Evolutionary conservation across 140 eudicot genomes (phyloP), one percentile per base, ranked within the genome.

Genomic region (Flaveria floridana): DNA sequence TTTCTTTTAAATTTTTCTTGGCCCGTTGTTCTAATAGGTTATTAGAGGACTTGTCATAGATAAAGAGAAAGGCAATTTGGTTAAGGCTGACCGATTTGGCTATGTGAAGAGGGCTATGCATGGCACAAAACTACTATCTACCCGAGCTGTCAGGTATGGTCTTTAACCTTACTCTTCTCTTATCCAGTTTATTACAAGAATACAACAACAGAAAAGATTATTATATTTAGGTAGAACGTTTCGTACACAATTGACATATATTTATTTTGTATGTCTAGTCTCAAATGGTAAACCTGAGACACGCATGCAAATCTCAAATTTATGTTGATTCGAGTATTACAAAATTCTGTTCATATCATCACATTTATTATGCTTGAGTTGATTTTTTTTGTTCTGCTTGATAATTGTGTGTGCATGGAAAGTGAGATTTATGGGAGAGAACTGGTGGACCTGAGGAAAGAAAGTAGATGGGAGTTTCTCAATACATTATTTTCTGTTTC

Each of bases 401-500:
- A 47, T 84, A 76, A 83, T 77, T 87, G 81, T 82, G 28, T 81
- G 52, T 80, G 82, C 81, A 84, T 82, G 86, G 77, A 79, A 65
- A 93, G 98, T 88, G 98, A 93, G 87, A 88, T 93, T 73, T 90
- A 93, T 73, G 98, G 98, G 79, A 85, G 97, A 84, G 98, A 93
- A 79, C 91, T 93, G 56, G 97, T 93, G 80, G 98, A 93, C 88
- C 86, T 93, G 71, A 83, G 97, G 65, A 89, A 88, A 55, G 97
- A 90, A 82, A 85, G 84, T 85, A 83, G 94, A 68, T 93, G 98
- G 98, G 98, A 90, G 75, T 93, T 93, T 82, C 98, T 93, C 76
- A 93, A 90, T 84, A 93, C 96, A 12, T 71, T 90, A 7, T 93
- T 93, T 74, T 93, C 98, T 25, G 97, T 93, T 73, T 93, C 98